Evolutionary conservation across 495 filamentous ascomycete genomes (phyloP).

Genomic region (Mytilinidion resinicola): DNA sequence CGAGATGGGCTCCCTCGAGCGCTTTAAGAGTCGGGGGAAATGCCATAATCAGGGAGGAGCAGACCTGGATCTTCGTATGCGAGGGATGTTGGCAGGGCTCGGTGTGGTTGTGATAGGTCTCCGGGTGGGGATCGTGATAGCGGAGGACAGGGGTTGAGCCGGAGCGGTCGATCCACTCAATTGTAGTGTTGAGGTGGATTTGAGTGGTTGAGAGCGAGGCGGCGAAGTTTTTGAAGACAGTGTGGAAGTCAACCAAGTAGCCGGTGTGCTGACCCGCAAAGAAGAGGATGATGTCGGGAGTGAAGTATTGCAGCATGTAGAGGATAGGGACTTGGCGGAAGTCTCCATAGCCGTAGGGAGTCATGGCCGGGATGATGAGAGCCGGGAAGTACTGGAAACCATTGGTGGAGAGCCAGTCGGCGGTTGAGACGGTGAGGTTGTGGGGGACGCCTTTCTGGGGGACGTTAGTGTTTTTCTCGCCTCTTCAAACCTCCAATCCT

Average conservation of each 20-base stretch:
- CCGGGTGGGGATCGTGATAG: conserved; percentile 28
- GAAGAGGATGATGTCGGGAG: conserved; percentile 22
- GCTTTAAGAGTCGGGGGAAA: conserved; percentile 26
- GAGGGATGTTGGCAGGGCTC: no score
- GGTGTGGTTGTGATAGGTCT: no score
- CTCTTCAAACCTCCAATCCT: not conserved
- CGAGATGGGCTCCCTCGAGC: conserved; percentile 15
- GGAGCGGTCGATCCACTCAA: conserved; percentile 20
- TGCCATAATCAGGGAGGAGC: conserved; percentile 21
- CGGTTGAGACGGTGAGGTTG: conserved; percentile 17
- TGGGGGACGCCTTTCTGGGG: conserved; percentile 25
- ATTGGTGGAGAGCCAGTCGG: conserved; percentile 20
- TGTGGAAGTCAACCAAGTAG: conserved; percentile 13
- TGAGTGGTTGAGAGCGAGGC: conserved; percentile 5
- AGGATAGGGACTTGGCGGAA: conserved; percentile 22
- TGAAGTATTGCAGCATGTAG: conserved; percentile 26
- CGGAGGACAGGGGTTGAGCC: conserved; percentile 36
- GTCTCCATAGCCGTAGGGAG: conserved; percentile 27
- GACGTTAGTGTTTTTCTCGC: conserved; percentile 1
- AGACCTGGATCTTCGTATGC: conserved; percentile 8
- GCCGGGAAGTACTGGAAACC: conserved; percentile 19
- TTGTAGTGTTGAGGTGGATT: conserved; percentile 8
- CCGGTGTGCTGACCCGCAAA: conserved; percentile 24
- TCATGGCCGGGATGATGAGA: conserved; percentile 19
- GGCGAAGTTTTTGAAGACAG: not conserved